Conservation (phyloP, 352 stramenopile species). For the Phytophthora multivora region DNA sequence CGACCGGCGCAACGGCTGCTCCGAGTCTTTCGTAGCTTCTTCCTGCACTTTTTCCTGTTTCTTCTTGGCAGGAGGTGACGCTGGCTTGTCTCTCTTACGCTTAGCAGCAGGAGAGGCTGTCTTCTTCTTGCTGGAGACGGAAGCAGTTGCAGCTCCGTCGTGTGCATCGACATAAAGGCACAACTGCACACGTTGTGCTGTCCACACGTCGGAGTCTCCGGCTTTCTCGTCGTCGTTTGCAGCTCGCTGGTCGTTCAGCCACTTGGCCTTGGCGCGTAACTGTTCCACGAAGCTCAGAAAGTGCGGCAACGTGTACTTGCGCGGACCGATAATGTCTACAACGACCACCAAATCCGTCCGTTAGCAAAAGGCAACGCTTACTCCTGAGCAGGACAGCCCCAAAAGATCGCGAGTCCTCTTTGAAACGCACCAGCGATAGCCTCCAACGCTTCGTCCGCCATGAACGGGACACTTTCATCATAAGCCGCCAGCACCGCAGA, state of each 20-base stretch:
- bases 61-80: conserved; percentile 10
- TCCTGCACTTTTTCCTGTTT: conserved; percentile 8
- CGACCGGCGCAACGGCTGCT: conserved; percentile 22
- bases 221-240: conserved; percentile 29
- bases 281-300: conserved; percentile 68
- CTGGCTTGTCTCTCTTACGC: conserved; percentile 23
- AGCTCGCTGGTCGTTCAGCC: conserved; percentile 51
- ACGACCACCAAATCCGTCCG: conserved; percentile 2
- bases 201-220: conserved; percentile 43
- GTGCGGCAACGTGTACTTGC: conserved; percentile 81
- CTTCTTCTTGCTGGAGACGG: conserved; percentile 10
- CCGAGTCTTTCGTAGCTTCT: conserved; percentile 3
- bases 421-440: conserved; percentile 56
- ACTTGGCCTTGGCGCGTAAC: conserved; percentile 56
- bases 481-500: conserved; percentile 77
- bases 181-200: conserved; percentile 68
- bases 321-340: conserved; percentile 65
- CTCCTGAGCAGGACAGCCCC: conserved; percentile 11
- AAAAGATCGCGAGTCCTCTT: neutral
- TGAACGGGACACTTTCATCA: conserved; percentile 71
- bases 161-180: conserved; percentile 63
- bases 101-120: conserved; percentile 16
- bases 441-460: conserved; percentile 81
- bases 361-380: conserved; percentile 3
- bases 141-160: conserved; percentile 6